Evolutionary conservation across 169 alveolate species (phyloP).

Genomic region (Babesia caballi): DNA sequence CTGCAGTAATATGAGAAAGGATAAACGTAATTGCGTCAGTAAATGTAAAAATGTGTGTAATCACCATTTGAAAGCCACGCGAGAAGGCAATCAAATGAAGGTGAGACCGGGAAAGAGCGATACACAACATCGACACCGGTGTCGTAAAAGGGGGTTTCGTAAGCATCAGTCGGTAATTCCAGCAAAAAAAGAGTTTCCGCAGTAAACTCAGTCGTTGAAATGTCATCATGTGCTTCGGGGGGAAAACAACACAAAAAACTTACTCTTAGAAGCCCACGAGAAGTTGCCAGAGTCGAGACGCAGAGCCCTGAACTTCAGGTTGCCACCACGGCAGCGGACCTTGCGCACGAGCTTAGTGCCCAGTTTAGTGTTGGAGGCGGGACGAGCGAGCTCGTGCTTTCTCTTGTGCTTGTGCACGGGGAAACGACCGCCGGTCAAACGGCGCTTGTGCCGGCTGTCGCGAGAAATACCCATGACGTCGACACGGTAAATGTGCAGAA

Average conservation of each 20-base stretch:
- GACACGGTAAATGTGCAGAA: background rate
- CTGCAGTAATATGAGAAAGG: constrained; percentile 36
- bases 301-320: constrained; percentile 93
- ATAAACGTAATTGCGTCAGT: too few species aligned
- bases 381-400: constrained; percentile 98
- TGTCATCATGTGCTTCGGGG: constrained; percentile 40
- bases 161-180: constrained; percentile 73
- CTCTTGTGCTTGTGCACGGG: constrained; percentile 99
- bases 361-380: constrained; percentile 95
- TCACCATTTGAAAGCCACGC: too few species aligned
- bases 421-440: constrained; percentile 99
- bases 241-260: constrained; percentile 38
- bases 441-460: constrained; percentile 98
- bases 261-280: constrained; percentile 94
- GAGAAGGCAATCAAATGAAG: background rate
- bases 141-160: background rate
- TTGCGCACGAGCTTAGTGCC: constrained; percentile 91
- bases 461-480: constrained; percentile 96
- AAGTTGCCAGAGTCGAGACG: constrained; percentile 96
- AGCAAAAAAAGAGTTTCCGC: constrained; percentile 60
- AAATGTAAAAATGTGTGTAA: background rate
- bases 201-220: constrained; percentile 18
- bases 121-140: background rate
- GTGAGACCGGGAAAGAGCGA: too few species aligned
- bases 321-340: constrained; percentile 98